phyloP scores from a whole-genome alignment of 768 basidiomycete genomes.

The Hygrophorus pudorinus region DNA sequence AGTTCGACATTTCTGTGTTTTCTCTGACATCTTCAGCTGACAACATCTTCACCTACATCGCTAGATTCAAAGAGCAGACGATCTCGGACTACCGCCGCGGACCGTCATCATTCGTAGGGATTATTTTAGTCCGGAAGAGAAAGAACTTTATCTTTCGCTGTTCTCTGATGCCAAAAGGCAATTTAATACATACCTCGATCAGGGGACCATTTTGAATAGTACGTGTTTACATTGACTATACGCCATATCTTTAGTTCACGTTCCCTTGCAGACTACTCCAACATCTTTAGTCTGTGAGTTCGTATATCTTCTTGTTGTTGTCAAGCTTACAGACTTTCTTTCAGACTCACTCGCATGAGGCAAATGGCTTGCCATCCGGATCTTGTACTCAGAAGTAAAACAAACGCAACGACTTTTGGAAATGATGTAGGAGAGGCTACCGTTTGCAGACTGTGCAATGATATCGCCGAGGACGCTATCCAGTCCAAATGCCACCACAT shows the following conservation, averaged over 20 bases:
- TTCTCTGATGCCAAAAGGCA: slow-evolving; percentile 91
- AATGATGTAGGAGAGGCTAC: slow-evolving; percentile 59
- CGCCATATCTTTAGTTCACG: slow-evolving; percentile 2
- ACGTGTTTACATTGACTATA: slow-evolving; percentile 20
- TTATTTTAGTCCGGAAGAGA: slow-evolving; percentile 95
- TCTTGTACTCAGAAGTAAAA: slow-evolving; percentile 82
- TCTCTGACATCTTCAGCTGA: slow-evolving; percentile 2
- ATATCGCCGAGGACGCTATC: slow-evolving; percentile 95
- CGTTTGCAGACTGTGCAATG: slow-evolving; percentile 92
- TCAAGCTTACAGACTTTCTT: slow-evolving; percentile 8
- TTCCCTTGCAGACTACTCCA: slow-evolving; percentile 60
- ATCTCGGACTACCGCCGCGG: slow-evolving; percentile 89
- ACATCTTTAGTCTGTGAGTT: slow-evolving; percentile 72
- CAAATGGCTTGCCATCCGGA: slow-evolving; percentile 96
- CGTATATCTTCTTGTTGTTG: neutral
- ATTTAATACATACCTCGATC: slow-evolving; percentile 83
- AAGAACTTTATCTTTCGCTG: slow-evolving; percentile 84
- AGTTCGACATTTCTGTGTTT: slow-evolving; percentile 22
- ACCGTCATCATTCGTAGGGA: slow-evolving; percentile 83
- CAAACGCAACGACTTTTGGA: slow-evolving; percentile 53
- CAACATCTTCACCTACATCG: too few species aligned
- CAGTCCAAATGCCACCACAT: slow-evolving; percentile 88
- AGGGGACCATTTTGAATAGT: slow-evolving; percentile 92
- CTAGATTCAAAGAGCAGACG: slow-evolving; percentile 92
- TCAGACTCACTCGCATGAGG: slow-evolving; percentile 86